A percentile compares a stretch with the other conserved stretches of the same genome.
Evolutionary conservation across 148 eudicot genomes (phyloP).

Genomic region (Cornus suecica): DNA sequence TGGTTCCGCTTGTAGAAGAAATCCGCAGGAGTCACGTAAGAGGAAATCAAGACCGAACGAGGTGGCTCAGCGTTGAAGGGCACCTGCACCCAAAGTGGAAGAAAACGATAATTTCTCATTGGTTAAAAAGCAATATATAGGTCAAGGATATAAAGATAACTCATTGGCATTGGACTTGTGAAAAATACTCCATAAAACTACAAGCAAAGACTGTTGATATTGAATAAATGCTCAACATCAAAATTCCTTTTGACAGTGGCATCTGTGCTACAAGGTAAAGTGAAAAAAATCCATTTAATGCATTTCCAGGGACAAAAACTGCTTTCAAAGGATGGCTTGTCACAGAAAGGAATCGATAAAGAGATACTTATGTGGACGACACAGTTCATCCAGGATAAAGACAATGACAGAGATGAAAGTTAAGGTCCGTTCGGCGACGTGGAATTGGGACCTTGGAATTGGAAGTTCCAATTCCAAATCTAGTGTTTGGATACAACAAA

Average conservation of each 20-base stretch:
- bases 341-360: too few species aligned
- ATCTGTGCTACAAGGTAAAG: not conserved
- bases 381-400: too few species aligned
- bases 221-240: not conserved
- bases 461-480: too few species aligned
- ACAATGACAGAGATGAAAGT: too few species aligned
- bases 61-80: conserved; percentile 97
- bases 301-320: too few species aligned
- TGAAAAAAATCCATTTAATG: too few species aligned
- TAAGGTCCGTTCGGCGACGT: too few species aligned
- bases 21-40: conserved; percentile 93
- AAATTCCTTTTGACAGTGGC: not conserved
- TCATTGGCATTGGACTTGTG: not conserved
- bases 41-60: conserved; percentile 64
- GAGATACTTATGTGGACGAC: too few species aligned
- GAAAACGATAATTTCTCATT: conserved; percentile 3
- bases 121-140: not conserved
- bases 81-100: conserved; percentile 43
- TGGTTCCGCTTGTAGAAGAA: conserved; percentile 93
- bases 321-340: too few species aligned
- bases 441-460: too few species aligned
- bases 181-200: not conserved
- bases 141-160: not conserved
- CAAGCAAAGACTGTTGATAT: not conserved
- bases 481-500: too few species aligned